Percentiles rank a stretch among this genome's conserved stretches.
These are phyloP conservation scores for Yarrowia osloensis DNA, from an alignment of 805 yeast genomes.

Conservation along the genomic window DNA sequence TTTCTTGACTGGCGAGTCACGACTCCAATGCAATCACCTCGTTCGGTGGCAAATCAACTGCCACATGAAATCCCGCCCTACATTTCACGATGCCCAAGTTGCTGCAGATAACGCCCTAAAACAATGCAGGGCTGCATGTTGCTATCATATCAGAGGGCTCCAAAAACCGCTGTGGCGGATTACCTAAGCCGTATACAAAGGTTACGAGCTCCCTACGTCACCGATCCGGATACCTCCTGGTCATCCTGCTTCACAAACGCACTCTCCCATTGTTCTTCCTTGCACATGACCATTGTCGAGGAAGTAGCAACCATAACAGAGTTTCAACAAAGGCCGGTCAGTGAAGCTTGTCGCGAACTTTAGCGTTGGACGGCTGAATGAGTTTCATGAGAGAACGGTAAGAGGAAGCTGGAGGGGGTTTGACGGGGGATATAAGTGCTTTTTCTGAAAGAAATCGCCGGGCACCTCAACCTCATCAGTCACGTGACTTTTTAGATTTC, in stretches of 20 bases:
- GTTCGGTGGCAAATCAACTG: too few species aligned
- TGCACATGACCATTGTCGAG: background rate
- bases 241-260: background rate
- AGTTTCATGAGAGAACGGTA: background rate
- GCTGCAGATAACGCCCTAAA: background rate
- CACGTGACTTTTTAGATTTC: too few species aligned
- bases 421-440: background rate
- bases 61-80: too few species aligned
- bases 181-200: background rate
- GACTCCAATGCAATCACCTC: too few species aligned
- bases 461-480: too few species aligned
- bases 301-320: constrained; percentile 1
- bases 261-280: background rate
- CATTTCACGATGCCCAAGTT: background rate
- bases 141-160: background rate
- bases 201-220: background rate
- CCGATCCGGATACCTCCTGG: background rate
- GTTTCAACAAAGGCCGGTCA: background rate
- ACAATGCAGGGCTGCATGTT: background rate
- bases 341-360: background rate
- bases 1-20: too few species aligned
- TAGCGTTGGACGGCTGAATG: background rate
- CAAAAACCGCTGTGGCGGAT: too few species aligned
- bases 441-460: too few species aligned
- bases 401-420: too few species aligned